Evolutionary conservation across 2,329 filamentous ascomycete genomes (phyloP).

Genomic region (Fusarium liriodendri): DNA sequence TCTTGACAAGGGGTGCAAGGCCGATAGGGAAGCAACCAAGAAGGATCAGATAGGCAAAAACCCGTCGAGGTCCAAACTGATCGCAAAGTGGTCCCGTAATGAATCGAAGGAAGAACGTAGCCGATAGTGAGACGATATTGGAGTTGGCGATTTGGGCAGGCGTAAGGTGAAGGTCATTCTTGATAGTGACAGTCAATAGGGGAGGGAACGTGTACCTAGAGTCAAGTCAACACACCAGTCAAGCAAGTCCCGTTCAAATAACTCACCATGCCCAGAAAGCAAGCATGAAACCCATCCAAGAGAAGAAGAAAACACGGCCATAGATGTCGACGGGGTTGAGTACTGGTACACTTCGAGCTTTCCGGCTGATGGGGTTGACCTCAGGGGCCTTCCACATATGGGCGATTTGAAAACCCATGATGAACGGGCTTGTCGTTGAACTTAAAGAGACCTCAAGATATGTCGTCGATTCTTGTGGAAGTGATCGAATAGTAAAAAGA

Average conservation of each 20-base stretch:
- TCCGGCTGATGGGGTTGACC: constrained; percentile 85
- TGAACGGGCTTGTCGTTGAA: constrained; percentile 7
- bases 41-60: constrained; percentile 83
- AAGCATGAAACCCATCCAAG: constrained; percentile 87
- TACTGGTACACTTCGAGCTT: constrained; percentile 82
- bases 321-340: constrained; percentile 84
- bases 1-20: constrained; percentile 81
- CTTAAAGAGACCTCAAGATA: neutral
- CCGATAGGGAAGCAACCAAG: constrained; percentile 84
- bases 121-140: constrained; percentile 84
- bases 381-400: constrained; percentile 64
- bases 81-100: constrained; percentile 88
- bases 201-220: constrained; percentile 84
- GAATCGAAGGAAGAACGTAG: constrained; percentile 78
- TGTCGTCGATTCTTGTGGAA: neutral
- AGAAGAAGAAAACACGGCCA: constrained; percentile 91
- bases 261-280: constrained; percentile 84
- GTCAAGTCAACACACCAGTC: constrained; percentile 19
- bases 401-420: constrained; percentile 46
- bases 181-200: constrained; percentile 81
- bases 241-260: neutral
- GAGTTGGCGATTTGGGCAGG: constrained; percentile 83
- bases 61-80: constrained; percentile 80
- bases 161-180: constrained; percentile 78
- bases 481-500: neutral